Conservation (phyloP, 352 stramenopile genomes). For the Lagenidium giganteum region DNA sequence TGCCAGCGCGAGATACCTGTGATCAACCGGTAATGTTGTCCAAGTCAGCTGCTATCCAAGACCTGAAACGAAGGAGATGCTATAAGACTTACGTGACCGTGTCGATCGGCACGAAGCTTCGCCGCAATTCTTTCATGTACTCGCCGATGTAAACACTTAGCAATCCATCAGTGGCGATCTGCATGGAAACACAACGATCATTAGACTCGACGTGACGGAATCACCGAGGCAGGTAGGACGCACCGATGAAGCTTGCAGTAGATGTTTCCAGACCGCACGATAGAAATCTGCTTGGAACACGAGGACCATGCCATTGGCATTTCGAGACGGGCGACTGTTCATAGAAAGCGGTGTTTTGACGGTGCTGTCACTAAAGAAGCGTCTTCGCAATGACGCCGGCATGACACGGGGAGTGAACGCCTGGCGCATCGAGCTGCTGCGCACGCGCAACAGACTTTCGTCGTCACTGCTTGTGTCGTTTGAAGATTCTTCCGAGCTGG, state of each 20-base stretch:
- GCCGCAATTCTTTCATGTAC: constrained; percentile 54
- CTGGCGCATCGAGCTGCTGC: constrained; percentile 3
- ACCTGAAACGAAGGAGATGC: not conserved
- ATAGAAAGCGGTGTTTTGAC: constrained; percentile 1
- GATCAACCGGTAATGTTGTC: too few relatives aligned
- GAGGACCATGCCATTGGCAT: constrained; percentile 33
- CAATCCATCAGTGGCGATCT: constrained; percentile 30
- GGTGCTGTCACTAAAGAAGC: constrained; percentile 2
- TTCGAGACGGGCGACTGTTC: constrained; percentile 14
- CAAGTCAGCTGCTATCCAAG: too few relatives aligned
- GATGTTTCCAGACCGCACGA: constrained; percentile 37
- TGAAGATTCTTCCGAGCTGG: constrained; percentile 22
- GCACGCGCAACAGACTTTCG: constrained; percentile 7
- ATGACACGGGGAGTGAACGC: constrained; percentile 8
- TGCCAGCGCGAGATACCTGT: constrained; percentile 51
- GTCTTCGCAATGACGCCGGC: constrained; percentile 12
- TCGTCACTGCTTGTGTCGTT: constrained; percentile 38
- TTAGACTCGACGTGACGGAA: too few relatives aligned
- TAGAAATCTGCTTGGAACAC: constrained; percentile 62
- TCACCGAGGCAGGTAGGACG: too few relatives aligned
- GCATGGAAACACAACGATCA: constrained; percentile 8
- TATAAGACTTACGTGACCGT: constrained; percentile 41
- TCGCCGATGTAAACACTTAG: constrained; percentile 57
- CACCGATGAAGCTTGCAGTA: constrained; percentile 40
- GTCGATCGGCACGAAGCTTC: constrained; percentile 48